Evolutionary conservation across 2,329 filamentous ascomycete genomes (phyloP), one percentile per base, ranked within the genome.

Genomic region (Ambrosiella cleistominuta): DNA sequence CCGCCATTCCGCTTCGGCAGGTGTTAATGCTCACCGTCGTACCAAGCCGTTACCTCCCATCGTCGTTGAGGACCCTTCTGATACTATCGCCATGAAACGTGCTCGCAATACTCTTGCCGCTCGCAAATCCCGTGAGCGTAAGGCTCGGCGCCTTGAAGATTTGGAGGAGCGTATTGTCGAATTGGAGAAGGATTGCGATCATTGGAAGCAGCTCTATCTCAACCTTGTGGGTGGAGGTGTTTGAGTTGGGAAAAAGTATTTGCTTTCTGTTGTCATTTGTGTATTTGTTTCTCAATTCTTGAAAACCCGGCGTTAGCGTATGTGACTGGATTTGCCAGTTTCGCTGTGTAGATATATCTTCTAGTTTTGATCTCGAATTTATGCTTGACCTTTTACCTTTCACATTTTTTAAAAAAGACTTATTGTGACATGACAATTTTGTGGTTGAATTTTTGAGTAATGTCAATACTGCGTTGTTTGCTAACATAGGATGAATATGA

Each of bases 101-200:
- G 90, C 89, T 55, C 85, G 89, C 64, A 97, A 96, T 70, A 95
- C 89, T 7, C 79, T 94, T 69, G 91, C 91, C 15, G 91, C 91
- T 65, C 88, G 91, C 64, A 95, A 95, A 73, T 95, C 89, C 61
- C 84, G 91, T 56, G 84, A 88, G 66, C 84, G 88, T 63, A 95
- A 95, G 74, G 82, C 87, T 59, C 77, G 85, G 68, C 80, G 83
- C 64, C 76, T 91, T 61, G 82, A 86, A 58, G 80, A 82, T 60
- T 75, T 95, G 51, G 86, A 94, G 73, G 77, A 78, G 44, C 76
- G 80, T 65, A 89, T 95, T 65, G 76, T 74, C 15, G 81, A 85
- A 67, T 72, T 91, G 36, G 76, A 83, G 69, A 75, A 76, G 45
- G 81, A 83, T 67, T 75, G 79, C 64, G 80, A 82, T 69, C 76